Evolutionary conservation across 2,329 filamentous ascomycete genomes (phyloP).

Genomic region (Epichloe brachyelytri): DNA sequence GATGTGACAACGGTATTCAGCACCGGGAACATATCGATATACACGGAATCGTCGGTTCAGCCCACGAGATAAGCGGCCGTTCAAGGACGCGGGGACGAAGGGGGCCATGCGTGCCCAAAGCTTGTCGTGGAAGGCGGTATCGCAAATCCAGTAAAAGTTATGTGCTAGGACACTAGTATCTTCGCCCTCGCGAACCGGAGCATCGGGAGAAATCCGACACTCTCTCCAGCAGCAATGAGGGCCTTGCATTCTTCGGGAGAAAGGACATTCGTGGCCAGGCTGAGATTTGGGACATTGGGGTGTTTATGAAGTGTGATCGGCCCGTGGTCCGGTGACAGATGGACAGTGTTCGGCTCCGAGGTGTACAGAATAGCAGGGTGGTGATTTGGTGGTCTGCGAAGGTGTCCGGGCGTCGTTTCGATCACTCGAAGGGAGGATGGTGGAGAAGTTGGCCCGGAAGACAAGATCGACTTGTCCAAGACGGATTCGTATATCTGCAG

Average conservation of each 20-base stretch:
- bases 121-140: conserved; percentile 46
- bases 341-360: conserved; percentile 42
- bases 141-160: conserved; percentile 63
- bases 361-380: conserved; percentile 54
- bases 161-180: conserved; percentile 54
- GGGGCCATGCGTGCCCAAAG: conserved; percentile 50
- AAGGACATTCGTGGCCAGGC: conserved; percentile 47
- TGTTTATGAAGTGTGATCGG: conserved; percentile 44
- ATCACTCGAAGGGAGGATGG: conserved; percentile 36
- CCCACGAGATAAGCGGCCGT: conserved; percentile 45
- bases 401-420: conserved; percentile 45
- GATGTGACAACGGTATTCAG: conserved; percentile 59
- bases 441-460: conserved; percentile 20
- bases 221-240: conserved; percentile 55
- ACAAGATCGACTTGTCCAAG: conserved; percentile 41
- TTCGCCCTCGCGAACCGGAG: conserved; percentile 51
- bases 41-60: conserved; percentile 59
- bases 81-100: conserved; percentile 42
- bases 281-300: conserved; percentile 48
- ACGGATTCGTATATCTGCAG: conserved; percentile 43
- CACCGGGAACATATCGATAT: conserved; percentile 59
- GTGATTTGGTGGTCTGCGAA: conserved; percentile 55
- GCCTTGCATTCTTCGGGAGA: conserved; percentile 48
- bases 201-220: conserved; percentile 52
- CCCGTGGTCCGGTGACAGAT: conserved; percentile 30